A percentile compares a stretch with the other conserved stretches of the same genome.
phyloP scores from a whole-genome alignment of 2,329 filamentous ascomycete species.

The Corinectria fuckeliana region DNA sequence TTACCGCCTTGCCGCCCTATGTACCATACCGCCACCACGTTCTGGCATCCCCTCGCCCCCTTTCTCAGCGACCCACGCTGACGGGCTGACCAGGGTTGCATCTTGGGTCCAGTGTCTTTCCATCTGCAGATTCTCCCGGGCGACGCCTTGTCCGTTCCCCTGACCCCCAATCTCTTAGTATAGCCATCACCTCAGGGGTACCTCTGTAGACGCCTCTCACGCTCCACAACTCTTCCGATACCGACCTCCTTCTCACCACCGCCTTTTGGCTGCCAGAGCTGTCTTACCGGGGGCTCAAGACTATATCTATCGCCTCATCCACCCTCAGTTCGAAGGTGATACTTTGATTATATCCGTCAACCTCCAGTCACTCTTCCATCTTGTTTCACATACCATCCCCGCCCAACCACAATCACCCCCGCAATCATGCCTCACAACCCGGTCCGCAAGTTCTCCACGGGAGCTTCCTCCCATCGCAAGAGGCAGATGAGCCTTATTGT shows the following conservation, averaged over 20 bases:
- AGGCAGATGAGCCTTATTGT: slow-evolving; percentile 54
- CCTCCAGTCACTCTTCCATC: slow-evolving; percentile 8
- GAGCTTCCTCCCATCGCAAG: slow-evolving; percentile 53
- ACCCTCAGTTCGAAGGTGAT: slow-evolving; percentile 17
- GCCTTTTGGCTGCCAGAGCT: slow-evolving; percentile 35
- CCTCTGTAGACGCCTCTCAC: slow-evolving; percentile 21
- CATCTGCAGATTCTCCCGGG: slow-evolving; percentile 23
- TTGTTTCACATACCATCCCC: slow-evolving; percentile 17
- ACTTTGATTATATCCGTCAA: slow-evolving; percentile 18
- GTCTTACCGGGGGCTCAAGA: slow-evolving; percentile 29
- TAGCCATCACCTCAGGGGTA: slow-evolving; percentile 29
- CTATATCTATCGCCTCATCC: slow-evolving; percentile 31
- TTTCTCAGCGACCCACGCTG: slow-evolving; percentile 31
- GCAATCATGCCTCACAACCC: slow-evolving; percentile 38
- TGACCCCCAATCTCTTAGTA: slow-evolving; percentile 26
- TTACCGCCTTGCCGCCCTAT: slow-evolving; percentile 7
- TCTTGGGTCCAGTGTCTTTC: slow-evolving; percentile 29
- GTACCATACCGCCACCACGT: neutral
- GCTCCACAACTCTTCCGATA: slow-evolving; percentile 39
- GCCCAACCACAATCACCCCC: slow-evolving; percentile 13
- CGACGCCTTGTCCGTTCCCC: slow-evolving; percentile 10
- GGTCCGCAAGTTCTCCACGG: slow-evolving; percentile 51
- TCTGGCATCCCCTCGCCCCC: slow-evolving; percentile 7
- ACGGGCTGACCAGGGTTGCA: slow-evolving; percentile 28
- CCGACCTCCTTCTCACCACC: slow-evolving; percentile 33